phyloP scores from a whole-genome alignment of 495 filamentous ascomycete genomes.

The Penicillium antarcticum region DNA sequence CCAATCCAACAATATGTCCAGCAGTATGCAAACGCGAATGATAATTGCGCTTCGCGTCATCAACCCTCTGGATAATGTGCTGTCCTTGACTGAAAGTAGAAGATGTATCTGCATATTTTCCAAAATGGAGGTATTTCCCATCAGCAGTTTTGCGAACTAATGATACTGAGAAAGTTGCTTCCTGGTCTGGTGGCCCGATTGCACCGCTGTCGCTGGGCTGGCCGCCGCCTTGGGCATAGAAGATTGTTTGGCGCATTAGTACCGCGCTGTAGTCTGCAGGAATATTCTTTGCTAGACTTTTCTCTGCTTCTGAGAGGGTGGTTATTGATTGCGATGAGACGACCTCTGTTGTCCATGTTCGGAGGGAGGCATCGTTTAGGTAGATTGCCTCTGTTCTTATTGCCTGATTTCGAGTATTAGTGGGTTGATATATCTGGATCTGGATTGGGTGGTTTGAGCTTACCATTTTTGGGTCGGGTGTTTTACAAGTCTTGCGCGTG shows the following conservation, averaged over 20 bases:
- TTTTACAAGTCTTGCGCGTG: too few relatives aligned
- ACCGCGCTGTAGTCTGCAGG: conserved; percentile 29
- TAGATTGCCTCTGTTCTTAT: conserved; percentile 41
- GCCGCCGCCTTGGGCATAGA: conserved; percentile 64
- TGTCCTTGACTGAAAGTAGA: conserved; percentile 34
- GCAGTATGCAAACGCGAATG: conserved; percentile 62
- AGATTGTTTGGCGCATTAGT: conserved; percentile 55
- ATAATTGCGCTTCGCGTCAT: conserved; percentile 50
- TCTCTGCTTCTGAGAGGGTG: conserved; percentile 44
- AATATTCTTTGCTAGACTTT: conserved; percentile 22
- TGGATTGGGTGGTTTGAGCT: neutral
- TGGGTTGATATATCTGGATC: neutral
- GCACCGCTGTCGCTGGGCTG: conserved; percentile 59
- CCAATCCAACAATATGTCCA: conserved; percentile 60
- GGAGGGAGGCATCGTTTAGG: conserved; percentile 51
- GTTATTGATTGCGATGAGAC: conserved; percentile 44
- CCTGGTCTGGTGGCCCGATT: conserved; percentile 33
- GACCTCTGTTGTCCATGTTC: conserved; percentile 43
- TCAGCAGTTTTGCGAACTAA: conserved; percentile 46
- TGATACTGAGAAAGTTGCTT: conserved; percentile 43
- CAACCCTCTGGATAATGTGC: conserved; percentile 47
- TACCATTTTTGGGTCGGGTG: neutral
- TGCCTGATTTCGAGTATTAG: neutral
- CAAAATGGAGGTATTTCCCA: conserved; percentile 57
- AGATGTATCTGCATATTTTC: conserved; percentile 36